Conservation (phyloP, 176 grass and related monocot species). For the Oryza brachyantha region DNA sequence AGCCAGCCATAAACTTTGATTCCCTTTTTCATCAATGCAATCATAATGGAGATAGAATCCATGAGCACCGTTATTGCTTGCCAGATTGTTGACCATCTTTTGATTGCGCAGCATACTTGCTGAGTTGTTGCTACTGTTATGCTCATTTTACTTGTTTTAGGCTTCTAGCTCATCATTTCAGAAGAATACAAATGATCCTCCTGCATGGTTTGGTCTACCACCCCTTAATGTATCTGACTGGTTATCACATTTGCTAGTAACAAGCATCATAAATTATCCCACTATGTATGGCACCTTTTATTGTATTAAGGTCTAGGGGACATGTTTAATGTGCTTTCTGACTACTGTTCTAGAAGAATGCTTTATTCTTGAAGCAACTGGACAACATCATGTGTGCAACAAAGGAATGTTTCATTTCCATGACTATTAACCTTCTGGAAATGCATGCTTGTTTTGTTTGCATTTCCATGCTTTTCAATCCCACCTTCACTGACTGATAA, state of each 20-base stretch:
- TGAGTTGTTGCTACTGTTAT: not conserved
- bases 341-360: not conserved
- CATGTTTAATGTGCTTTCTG: not conserved
- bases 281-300: not conserved
- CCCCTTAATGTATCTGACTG: too few relatives aligned
- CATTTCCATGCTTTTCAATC: not conserved
- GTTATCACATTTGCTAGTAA: not conserved
- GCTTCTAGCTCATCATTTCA: constrained; percentile 1
- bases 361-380: constrained; percentile 18
- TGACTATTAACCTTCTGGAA: not conserved
- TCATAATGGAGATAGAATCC: not conserved
- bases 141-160: not conserved
- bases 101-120: not conserved
- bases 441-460: not conserved
- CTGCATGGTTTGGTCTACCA: not conserved
- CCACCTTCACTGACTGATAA: not conserved
- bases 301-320: not conserved
- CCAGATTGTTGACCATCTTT: not conserved
- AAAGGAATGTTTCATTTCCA: too few relatives aligned
- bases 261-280: not conserved
- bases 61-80: not conserved
- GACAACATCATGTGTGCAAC: not conserved
- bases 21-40: not conserved
- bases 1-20: not conserved
- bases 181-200: not conserved